Percentiles rank a stretch among this genome's conserved stretches.
phyloP scores from a whole-genome alignment of 768 basidiomycete genomes.

The Nevesoporus exiguus region DNA sequence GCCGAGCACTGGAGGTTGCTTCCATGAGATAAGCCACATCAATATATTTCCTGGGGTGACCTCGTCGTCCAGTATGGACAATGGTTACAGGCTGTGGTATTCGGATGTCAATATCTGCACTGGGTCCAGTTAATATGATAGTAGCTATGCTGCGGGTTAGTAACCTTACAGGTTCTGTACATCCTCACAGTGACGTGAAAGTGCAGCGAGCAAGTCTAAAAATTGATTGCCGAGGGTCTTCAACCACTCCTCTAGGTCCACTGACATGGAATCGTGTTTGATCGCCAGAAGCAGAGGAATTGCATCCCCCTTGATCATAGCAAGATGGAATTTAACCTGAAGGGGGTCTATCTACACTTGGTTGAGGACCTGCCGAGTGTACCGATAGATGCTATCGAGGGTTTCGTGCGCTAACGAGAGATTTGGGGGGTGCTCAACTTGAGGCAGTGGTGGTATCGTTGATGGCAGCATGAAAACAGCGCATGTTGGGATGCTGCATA shows the following conservation, averaged over 20 bases:
- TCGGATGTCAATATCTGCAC: neutral
- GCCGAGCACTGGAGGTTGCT: constrained; percentile 3
- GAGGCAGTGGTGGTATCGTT: too few relatives aligned
- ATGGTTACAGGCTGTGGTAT: neutral
- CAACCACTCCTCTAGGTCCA: too few relatives aligned
- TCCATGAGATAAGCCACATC: neutral
- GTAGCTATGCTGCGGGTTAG: too few relatives aligned
- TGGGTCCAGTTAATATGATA: neutral
- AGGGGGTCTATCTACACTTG: neutral
- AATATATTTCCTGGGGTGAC: neutral
- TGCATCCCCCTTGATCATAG: neutral
- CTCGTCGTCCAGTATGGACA: neutral
- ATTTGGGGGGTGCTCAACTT: too few relatives aligned
- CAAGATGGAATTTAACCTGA: neutral
- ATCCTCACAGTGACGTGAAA: too few relatives aligned
- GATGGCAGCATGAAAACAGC: too few relatives aligned
- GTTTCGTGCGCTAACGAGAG: neutral
- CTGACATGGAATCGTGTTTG: neutral
- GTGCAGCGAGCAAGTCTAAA: too few relatives aligned
- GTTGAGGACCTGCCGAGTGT: neutral
- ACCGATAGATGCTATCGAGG: neutral
- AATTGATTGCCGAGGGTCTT: too few relatives aligned
- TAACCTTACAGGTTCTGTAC: too few relatives aligned
- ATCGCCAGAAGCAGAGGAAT: neutral
- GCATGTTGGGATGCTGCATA: too few relatives aligned